Base-by-base conservation (phyloP, 441 rosid genomes). In the Adansonia madagascariensis region DNA sequence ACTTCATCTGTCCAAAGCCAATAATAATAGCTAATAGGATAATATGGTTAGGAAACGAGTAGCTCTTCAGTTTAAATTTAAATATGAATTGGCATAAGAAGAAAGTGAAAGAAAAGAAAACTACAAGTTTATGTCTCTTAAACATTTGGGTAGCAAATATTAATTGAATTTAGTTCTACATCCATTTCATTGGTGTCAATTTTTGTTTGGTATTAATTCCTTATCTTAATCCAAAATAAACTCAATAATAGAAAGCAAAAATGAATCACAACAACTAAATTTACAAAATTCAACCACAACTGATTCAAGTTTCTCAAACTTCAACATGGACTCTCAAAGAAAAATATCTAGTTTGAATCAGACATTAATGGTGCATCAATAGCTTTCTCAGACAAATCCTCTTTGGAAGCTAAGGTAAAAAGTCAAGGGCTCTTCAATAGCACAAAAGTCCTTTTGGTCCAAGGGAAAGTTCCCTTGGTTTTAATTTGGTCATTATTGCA, bases 101-200 rank as follows among this genome's bases (percentile, higher is more conserved):
- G 31, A 17, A 71, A 55, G 64, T 55, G 50, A 35, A 71, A 72
- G 64, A 72, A 55, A 55, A 56, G 49, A 27, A 55, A 72, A 72
- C 39, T 35, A 72, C 3, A 27, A 56, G 64, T 39, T 39, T 55
- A 41, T 71, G 15, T 71, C 59, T 47, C 75, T 43, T 18, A 56
- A 72, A 72, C 52, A 56, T 39, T 71, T 15, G 27, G 50, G 39
- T 72, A 72, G 18, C 35, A 72, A 55, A 71, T 39, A 20, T 35
- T 71, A 55, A 55, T 10, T n/a, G 63, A 55, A 71, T 31, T 71
- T 35, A 53, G 14, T n/a, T 71, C 15, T 55, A 63, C 44, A 17
- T 18, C 27, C 8, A 56, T 56, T 55, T 56, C 18, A 72, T 39
- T 18, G 64, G 24, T 53, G 47, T 18, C 31, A 72, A 17, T 12